Percentiles rank a stretch among this genome's conserved stretches.
phyloP scores from a whole-genome alignment of 179 eudicot species.

The Corrigiola litoralis region DNA sequence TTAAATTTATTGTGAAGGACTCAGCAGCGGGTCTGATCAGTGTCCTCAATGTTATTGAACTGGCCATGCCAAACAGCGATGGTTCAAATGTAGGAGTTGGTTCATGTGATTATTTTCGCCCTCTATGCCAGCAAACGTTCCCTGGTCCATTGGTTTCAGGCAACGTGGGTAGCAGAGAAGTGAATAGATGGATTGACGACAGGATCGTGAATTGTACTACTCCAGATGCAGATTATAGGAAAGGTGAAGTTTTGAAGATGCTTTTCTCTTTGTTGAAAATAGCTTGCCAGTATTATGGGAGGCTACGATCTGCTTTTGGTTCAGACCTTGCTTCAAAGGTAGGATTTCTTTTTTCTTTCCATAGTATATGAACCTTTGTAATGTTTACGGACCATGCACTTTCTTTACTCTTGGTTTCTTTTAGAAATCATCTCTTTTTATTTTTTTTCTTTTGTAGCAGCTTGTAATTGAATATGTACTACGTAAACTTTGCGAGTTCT shows the following conservation, averaged over 20 bases:
- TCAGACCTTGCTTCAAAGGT: conserved; percentile 51
- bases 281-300: conserved; percentile 73
- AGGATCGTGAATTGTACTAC: conserved; percentile 33
- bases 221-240: conserved; percentile 29
- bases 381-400: not conserved
- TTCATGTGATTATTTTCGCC: conserved; percentile 35
- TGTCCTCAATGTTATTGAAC: conserved; percentile 54
- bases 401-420: not conserved
- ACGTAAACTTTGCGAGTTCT: too few relatives aligned
- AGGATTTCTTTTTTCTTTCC: not conserved
- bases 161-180: conserved; percentile 58
- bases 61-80: conserved; percentile 33
- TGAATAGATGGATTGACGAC: conserved; percentile 80
- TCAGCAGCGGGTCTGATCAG: conserved; percentile 48
- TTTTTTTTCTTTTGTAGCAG: too few relatives aligned
- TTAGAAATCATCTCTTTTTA: too few relatives aligned
- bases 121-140: conserved; percentile 45
- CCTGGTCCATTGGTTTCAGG: conserved; percentile 75
- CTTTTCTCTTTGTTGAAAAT: conserved; percentile 69
- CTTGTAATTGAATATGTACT: too few relatives aligned
- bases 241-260: conserved; percentile 42
- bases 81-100: conserved; percentile 31
- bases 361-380: not conserved
- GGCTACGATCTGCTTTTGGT: conserved; percentile 62
- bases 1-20: conserved; percentile 45